These are phyloP conservation scores for Venustampulla echinocandica DNA, from an alignment of 495 filamentous ascomycete species.

Conservation along the genomic window DNA sequence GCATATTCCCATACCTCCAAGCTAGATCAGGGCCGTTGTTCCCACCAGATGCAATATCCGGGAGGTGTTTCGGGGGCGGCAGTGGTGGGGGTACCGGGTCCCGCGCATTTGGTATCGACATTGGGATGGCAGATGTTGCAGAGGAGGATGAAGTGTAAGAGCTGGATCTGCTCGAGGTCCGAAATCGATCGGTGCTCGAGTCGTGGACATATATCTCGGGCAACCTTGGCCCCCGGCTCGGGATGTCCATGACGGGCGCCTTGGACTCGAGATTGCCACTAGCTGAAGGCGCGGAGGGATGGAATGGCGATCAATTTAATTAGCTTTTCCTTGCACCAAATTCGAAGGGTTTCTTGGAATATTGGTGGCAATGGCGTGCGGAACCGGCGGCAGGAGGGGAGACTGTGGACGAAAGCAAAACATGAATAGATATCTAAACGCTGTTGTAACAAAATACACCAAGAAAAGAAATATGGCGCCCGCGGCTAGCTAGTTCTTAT, in stretches of 20 bases:
- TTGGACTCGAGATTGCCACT: conserved; percentile 23
- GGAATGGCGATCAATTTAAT: neutral
- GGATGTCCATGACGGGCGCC: conserved; percentile 46
- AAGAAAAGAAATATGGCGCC: too few relatives aligned
- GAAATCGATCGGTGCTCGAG: conserved; percentile 40
- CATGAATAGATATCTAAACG: too few relatives aligned
- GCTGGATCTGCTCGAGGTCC: conserved; percentile 38
- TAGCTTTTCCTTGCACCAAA: neutral
- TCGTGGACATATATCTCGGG: conserved; percentile 48
- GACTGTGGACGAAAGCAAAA: too few relatives aligned
- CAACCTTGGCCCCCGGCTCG: conserved; percentile 37
- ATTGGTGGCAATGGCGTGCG: too few relatives aligned
- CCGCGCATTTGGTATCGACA: conserved; percentile 37
- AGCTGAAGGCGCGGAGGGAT: conserved; percentile 24
- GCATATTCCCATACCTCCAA: conserved; percentile 24
- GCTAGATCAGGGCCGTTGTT: conserved; percentile 24
- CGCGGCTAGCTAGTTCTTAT: too few relatives aligned
- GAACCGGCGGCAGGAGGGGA: too few relatives aligned
- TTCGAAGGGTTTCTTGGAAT: too few relatives aligned
- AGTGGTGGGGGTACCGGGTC: conserved; percentile 43
- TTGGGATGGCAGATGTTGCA: conserved; percentile 33
- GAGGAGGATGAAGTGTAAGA: conserved; percentile 36
- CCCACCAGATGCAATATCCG: conserved; percentile 25
- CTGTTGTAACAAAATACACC: too few relatives aligned
- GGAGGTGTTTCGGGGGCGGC: conserved; percentile 37